These are phyloP conservation scores for Oryza officinalis DNA, from an alignment of 176 grass and related monocot genomes.

Conservation along the genomic window DNA sequence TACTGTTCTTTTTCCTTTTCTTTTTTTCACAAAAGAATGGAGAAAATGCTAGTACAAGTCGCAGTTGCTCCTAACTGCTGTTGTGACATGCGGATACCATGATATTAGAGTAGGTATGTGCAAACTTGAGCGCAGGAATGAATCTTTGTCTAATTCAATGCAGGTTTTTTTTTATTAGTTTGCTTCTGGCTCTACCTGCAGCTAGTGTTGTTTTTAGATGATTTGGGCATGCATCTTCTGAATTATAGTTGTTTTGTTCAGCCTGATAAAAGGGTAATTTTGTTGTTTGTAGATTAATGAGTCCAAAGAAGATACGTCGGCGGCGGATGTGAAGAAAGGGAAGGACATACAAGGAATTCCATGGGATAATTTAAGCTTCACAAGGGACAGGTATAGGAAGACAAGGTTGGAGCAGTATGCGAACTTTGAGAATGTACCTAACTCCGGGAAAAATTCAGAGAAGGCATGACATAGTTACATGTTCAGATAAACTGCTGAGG, in stretches of 20 bases:
- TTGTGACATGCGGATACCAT: not conserved
- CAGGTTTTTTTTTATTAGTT: not conserved
- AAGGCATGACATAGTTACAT: constrained; percentile 47
- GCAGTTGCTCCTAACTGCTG: not conserved
- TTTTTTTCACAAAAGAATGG: not conserved
- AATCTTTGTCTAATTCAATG: not conserved
- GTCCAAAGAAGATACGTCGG: constrained; percentile 53
- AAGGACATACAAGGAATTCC: constrained; percentile 88
- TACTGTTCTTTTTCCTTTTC: not conserved
- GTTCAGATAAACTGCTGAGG: not conserved
- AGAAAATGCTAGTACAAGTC: not conserved
- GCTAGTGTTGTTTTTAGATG: not conserved
- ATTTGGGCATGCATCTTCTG: not conserved
- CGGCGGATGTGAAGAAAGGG: constrained; percentile 61
- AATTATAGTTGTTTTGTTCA: not conserved
- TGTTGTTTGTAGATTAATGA: constrained; percentile 47
- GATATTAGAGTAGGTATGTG: not conserved
- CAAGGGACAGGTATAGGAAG: constrained; percentile 55
- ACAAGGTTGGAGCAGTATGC: constrained; percentile 58
- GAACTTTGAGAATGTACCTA: constrained; percentile 77
- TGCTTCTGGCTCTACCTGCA: not conserved
- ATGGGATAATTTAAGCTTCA: constrained; percentile 52
- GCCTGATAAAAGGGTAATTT: not conserved
- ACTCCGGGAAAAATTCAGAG: constrained; percentile 64
- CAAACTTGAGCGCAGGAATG: not conserved